phyloP scores from a whole-genome alignment of 2,329 filamentous ascomycete species.

The Aspergillus quadricinctus region DNA sequence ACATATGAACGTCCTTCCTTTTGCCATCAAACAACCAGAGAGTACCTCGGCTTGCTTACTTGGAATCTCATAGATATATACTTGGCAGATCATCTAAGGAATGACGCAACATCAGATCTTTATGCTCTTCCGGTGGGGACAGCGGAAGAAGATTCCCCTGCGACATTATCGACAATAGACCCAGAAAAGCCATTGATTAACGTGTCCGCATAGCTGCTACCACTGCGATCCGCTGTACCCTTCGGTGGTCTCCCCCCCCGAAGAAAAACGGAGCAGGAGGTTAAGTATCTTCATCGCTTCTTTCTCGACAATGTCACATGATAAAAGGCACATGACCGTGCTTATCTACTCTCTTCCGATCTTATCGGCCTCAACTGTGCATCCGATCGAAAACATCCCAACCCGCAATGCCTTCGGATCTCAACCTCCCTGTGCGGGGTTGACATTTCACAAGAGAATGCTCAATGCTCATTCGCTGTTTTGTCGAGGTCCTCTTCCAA shows the following conservation, averaged over 20 bases:
- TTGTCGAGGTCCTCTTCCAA: neutral
- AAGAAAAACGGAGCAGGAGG: no score
- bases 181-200: no score
- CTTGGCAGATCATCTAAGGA: neutral
- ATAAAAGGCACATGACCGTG: neutral
- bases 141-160: neutral
- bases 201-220: no score
- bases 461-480: neutral
- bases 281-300: neutral
- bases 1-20: neutral
- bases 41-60: neutral
- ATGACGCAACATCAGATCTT: neutral
- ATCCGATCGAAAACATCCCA: conserved; percentile 11
- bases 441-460: neutral
- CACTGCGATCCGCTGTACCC: no score
- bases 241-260: no score
- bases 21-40: neutral
- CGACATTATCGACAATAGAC: neutral
- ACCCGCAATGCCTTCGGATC: conserved; percentile 4
- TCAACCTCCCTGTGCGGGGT: conserved; percentile 5
- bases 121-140: neutral
- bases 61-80: neutral
- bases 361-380: conserved; percentile 10
- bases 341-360: conserved; percentile 12
- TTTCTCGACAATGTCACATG: neutral